Conservation (phyloP, 805 yeast genomes). For the Saccharomycopsis olivae region DNA sequence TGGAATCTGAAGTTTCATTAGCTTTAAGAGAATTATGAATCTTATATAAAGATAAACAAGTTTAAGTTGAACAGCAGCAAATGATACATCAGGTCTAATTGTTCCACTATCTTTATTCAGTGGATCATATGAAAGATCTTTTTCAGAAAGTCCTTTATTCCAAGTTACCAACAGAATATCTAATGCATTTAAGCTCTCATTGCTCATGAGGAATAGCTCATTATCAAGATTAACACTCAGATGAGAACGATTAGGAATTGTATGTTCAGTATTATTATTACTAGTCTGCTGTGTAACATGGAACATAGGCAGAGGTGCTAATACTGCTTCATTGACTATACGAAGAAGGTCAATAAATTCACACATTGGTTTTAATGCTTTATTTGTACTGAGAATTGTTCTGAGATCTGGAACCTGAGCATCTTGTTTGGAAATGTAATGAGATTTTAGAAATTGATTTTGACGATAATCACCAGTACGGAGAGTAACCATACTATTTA, state of each 20-base stretch:
- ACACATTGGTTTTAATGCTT: conserved; percentile 23
- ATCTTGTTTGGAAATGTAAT: conserved; percentile 12
- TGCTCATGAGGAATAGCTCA: conserved; percentile 9
- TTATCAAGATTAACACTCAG: conserved; percentile 7
- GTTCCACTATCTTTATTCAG: conserved; percentile 8
- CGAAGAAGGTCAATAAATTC: conserved; percentile 26
- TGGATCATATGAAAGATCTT: neutral
- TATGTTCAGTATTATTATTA: neutral
- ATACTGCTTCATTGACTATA: conserved; percentile 20
- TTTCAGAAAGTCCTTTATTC: neutral
- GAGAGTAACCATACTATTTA: conserved; percentile 18
- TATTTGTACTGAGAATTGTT: no score
- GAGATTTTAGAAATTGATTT: conserved; percentile 7
- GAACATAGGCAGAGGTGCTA: neutral
- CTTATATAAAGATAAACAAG: conserved; percentile 34
- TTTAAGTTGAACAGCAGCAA: conserved; percentile 29
- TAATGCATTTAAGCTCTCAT: conserved; percentile 7
- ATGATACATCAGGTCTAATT: neutral
- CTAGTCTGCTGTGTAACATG: neutral
- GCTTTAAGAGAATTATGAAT: conserved; percentile 31
- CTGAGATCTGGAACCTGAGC: neutral
- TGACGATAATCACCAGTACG: conserved; percentile 15
- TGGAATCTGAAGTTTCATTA: conserved; percentile 6
- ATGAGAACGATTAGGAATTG: neutral
- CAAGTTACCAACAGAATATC: conserved; percentile 1